A percentile compares a stretch with the other conserved stretches of the same genome.
These are phyloP conservation scores for Pyrenopolyporus hunteri DNA, from an alignment of 495 filamentous ascomycete species.

Conservation along the genomic window DNA sequence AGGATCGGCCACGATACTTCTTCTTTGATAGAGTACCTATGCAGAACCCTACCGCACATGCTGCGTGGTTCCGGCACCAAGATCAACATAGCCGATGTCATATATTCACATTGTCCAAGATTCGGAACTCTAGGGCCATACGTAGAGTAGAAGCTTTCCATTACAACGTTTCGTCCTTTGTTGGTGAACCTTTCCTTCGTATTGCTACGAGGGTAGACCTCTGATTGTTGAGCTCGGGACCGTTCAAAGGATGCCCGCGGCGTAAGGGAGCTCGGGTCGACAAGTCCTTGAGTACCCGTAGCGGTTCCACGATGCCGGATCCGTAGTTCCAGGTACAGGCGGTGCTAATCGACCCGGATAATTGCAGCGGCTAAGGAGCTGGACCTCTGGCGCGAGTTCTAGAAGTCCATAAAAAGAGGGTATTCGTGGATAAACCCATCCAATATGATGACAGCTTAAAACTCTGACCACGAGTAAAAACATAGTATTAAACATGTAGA, in stretches of 20 bases:
- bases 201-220: conserved; percentile 1
- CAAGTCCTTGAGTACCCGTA: neutral
- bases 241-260: conserved; percentile 2
- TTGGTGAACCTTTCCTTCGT: neutral
- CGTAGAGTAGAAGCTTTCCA: no score
- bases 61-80: conserved; percentile 15
- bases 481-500: neutral
- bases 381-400: conserved; percentile 14
- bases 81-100: conserved; percentile 24
- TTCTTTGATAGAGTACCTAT: conserved; percentile 1
- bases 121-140: neutral
- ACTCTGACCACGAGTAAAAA: neutral
- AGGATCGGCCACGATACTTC: conserved; percentile 28
- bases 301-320: conserved; percentile 31
- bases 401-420: conserved; percentile 20
- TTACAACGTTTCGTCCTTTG: no score
- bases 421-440: conserved; percentile 5
- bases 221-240: neutral
- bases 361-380: conserved; percentile 16
- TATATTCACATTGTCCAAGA: conserved; percentile 10
- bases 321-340: conserved; percentile 28
- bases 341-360: conserved; percentile 19
- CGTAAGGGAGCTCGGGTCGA: conserved; percentile 5
- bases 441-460: conserved; percentile 23
- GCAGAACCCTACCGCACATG: conserved; percentile 20